Conservation (phyloP, 1,139 yeast genomes). For the Hemisphaericaspora xylanilytica region DNA sequence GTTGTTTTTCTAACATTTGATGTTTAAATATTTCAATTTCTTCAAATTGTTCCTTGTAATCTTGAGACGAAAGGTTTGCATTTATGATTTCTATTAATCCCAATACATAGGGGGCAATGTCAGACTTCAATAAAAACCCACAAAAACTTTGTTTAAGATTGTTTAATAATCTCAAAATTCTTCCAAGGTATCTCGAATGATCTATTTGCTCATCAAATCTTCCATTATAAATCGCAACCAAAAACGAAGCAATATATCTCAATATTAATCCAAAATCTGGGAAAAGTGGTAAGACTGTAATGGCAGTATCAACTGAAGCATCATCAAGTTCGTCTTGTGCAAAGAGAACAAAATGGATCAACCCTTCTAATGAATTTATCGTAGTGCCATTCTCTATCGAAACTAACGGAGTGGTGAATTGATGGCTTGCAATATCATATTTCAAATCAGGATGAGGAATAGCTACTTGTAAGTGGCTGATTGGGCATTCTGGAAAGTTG, state of each 20-base stretch:
- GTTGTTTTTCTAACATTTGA: conserved; percentile 36
- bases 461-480: conserved; percentile 31
- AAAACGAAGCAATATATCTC: conserved; percentile 29
- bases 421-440: conserved; percentile 46
- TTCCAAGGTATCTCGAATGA: conserved; percentile 31
- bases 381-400: conserved; percentile 5
- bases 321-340: conserved; percentile 18
- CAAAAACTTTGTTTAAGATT: conserved; percentile 35
- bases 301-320: conserved; percentile 41
- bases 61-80: conserved; percentile 5
- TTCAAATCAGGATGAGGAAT: conserved; percentile 66
- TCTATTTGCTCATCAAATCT: conserved; percentile 24
- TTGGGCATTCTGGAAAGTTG: conserved; percentile 5
- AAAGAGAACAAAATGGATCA: conserved; percentile 72
- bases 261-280: conserved; percentile 58
- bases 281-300: conserved; percentile 62
- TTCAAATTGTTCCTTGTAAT: conserved; percentile 10
- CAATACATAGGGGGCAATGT: conserved; percentile 40
- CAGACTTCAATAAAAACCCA: conserved; percentile 41
- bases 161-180: conserved; percentile 37
- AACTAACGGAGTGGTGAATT: conserved; percentile 13
- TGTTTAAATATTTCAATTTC: conserved; percentile 25
- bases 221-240: conserved; percentile 21
- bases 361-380: conserved; percentile 53
- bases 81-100: conserved; percentile 32